Percentiles rank a stretch among this genome's conserved stretches.
Conservation (phyloP, 257 asterid species). For the Gentiana straminea region DNA sequence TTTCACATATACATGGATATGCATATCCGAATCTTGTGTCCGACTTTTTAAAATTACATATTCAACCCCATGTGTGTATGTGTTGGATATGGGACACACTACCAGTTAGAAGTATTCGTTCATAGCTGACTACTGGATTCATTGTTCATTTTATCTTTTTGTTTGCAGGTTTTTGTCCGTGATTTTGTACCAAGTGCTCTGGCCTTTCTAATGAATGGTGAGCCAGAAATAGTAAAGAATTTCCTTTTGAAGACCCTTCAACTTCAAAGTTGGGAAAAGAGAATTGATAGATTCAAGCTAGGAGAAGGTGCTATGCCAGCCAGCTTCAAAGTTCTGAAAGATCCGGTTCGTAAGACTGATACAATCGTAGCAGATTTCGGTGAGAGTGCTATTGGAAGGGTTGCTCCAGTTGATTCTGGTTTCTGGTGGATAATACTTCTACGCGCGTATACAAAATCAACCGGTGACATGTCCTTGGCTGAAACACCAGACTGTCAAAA, state of each 20-base stretch:
- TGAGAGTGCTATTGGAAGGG: slow-evolving; percentile 78
- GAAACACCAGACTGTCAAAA: slow-evolving; percentile 70
- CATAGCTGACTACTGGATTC: not conserved
- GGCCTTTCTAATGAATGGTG: slow-evolving; percentile 71
- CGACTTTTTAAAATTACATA: too few species aligned
- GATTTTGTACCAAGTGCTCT: slow-evolving; percentile 76
- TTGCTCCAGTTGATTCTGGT: slow-evolving; percentile 82
- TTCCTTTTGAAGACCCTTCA: slow-evolving; percentile 63
- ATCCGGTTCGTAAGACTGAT: slow-evolving; percentile 53
- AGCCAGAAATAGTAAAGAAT: slow-evolving; percentile 65
- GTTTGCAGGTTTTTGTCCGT: slow-evolving; percentile 56
- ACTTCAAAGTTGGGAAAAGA: slow-evolving; percentile 79
- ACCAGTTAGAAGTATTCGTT: not conserved
- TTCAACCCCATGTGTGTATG: too few species aligned
- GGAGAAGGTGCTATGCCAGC: slow-evolving; percentile 83
- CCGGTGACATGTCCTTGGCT: slow-evolving; percentile 51
- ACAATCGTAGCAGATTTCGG: slow-evolving; percentile 68
- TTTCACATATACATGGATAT: too few species aligned
- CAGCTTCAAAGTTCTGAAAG: slow-evolving; percentile 71
- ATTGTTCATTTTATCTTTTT: not conserved
- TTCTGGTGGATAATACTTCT: slow-evolving; percentile 88
- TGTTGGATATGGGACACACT: too few species aligned
- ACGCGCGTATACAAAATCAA: slow-evolving; percentile 74
- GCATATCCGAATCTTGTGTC: too few species aligned
- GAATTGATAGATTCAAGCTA: slow-evolving; percentile 60